Base-by-base conservation (phyloP, 2,329 filamentous ascomycete genomes). In the Ampelomyces quisqualis region DNA sequence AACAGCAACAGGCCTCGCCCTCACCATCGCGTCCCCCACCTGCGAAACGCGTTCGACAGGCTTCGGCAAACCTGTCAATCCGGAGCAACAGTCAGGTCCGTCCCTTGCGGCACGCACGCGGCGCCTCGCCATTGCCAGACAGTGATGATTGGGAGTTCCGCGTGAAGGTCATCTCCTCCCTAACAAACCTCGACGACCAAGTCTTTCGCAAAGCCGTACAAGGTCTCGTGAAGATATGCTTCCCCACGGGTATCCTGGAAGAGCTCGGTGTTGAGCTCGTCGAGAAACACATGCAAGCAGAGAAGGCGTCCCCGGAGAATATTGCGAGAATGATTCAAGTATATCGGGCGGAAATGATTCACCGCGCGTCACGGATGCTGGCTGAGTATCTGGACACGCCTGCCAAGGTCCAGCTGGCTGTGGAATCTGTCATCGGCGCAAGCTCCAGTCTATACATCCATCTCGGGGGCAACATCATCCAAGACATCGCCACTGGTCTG, bases 191-290 rank as follows among this genome's bases (percentile, higher is more conserved):
- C 5, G n/a, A 39, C 2, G 51, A 55, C 45, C 53, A 43, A 4
- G 17, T 65, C 3, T 54, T 62, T 30, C 41, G 46, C 19, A 51
- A 55, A 3, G 58, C 59, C 1, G 51, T 63, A 1, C 49, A 55
- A 40, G 60, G 57, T 1, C 40, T 65, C 0, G 45, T 60, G 2
- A 43, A 55, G 4, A 54, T 62, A 3, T 64, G 62, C 32, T 63
- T 65, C 13, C 60, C 62, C 1, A 34, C 56, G 2, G 38, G 42
- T 7, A 29, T 62, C 3, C 35, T 64, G 1, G 46, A 61, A 1
- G 48, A 62, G 17, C 33, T 62, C 0, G 56, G 60, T 2, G 14
- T 54, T 4, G 41, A 53, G 4, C 24, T 60, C 0, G 23, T 64
- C 3, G 35, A 47, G 2, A 32, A 41, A 9, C 58, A 62, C 18